Conservation (phyloP, 768 basidiomycete genomes). For the Hydnum rufescens region DNA sequence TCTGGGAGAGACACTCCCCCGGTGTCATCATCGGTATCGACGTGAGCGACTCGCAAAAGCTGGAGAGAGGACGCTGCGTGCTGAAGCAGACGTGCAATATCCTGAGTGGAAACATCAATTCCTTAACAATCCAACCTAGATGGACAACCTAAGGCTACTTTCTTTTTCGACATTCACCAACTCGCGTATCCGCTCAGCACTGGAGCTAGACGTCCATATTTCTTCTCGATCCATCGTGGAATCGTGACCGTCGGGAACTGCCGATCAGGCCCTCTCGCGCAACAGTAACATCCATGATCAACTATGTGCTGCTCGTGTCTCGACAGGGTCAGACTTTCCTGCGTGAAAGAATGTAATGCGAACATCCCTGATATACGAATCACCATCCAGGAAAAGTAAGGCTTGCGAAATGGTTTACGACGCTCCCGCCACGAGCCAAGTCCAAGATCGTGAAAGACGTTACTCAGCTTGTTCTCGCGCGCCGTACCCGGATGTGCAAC, state of each 20-base stretch:
- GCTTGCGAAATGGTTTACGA: slow-evolving; percentile 89
- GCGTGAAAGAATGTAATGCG: slow-evolving; percentile 6
- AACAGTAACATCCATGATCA: slow-evolving; percentile 53
- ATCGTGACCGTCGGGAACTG: no score
- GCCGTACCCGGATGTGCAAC: slow-evolving; percentile 85
- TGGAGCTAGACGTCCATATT: slow-evolving; percentile 6
- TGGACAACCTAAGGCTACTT: neutral
- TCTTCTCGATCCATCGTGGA: neutral
- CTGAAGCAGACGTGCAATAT: slow-evolving; percentile 8
- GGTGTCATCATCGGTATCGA: slow-evolving; percentile 1
- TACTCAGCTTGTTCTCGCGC: slow-evolving; percentile 74
- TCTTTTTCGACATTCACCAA: slow-evolving; percentile 8
- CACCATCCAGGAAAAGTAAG: slow-evolving; percentile 67
- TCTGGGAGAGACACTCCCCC: neutral
- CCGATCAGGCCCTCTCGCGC: no score
- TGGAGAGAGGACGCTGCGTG: slow-evolving; percentile 9
- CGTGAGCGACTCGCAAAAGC: slow-evolving; percentile 5
- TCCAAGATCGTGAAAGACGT: slow-evolving; percentile 91
- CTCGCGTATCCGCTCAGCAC: slow-evolving; percentile 8
- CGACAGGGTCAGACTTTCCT: slow-evolving; percentile 44
- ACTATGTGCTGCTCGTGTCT: slow-evolving; percentile 84
- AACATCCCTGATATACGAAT: neutral
- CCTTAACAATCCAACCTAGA: neutral
- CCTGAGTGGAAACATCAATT: neutral
- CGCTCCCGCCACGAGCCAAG: slow-evolving; percentile 61